Conservation (phyloP, 208 protist genomes). For the Porcisia hertigi region DNA sequence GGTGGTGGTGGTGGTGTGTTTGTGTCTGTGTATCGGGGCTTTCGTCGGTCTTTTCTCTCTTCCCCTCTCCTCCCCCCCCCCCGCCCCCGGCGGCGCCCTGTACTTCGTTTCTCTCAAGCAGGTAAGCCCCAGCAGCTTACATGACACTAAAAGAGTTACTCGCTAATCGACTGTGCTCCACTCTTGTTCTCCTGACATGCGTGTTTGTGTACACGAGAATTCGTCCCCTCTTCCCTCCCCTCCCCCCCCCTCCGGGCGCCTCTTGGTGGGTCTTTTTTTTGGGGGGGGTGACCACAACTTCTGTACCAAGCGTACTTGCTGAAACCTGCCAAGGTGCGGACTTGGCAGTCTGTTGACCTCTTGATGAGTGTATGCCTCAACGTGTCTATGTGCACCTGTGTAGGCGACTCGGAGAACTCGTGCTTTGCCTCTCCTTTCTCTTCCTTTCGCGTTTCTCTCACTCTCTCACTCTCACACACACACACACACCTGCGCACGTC, state of each 20-base stretch:
- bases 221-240: neutral
- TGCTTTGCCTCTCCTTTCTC: neutral
- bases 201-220: neutral
- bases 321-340: neutral
- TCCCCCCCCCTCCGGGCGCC: too few species aligned
- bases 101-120: neutral
- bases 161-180: neutral
- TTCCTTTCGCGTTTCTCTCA: constrained; percentile 7
- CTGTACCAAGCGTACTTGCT: neutral
- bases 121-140: neutral
- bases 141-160: neutral
- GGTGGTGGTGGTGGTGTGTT: neutral
- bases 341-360: neutral
- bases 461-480: neutral
- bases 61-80: neutral
- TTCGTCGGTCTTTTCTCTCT: too few species aligned
- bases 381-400: constrained; percentile 9
- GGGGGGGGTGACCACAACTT: neutral
- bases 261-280: too few species aligned
- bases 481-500: neutral
- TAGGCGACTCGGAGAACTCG: neutral
- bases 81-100: too few species aligned
- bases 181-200: neutral
- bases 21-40: too few species aligned
- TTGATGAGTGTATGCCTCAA: neutral